These are phyloP conservation scores for Plasmodium yoelii DNA, from an alignment of 169 alveolate species.

Conservation along the genomic window DNA sequence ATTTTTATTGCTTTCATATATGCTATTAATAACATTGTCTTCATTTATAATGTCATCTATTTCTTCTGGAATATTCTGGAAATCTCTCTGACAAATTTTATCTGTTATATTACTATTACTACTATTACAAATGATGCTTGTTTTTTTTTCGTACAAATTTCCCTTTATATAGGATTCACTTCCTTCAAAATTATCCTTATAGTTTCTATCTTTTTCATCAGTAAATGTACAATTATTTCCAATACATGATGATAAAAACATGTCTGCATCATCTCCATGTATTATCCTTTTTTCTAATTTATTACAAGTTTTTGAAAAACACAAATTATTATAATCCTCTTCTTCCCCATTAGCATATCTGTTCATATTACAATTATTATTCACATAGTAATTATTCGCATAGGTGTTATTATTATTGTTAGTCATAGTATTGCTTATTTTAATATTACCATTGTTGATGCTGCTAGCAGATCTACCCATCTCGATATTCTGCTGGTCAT, in stretches of 20 bases:
- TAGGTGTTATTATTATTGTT: not conserved
- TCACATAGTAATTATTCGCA: not conserved
- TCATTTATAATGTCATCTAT: conserved; percentile 29
- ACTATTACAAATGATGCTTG: too few species aligned
- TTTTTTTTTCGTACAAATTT: conserved; percentile 1
- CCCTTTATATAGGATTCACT: not conserved
- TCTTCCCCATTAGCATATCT: conserved; percentile 12
- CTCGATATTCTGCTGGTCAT: not conserved
- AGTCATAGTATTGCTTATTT: not conserved
- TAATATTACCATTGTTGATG: not conserved
- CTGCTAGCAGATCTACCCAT: not conserved
- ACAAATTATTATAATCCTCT: conserved; percentile 16
- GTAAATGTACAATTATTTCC: not conserved
- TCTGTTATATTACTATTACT: too few species aligned
- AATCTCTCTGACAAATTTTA: not conserved
- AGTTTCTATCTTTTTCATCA: conserved; percentile 4
- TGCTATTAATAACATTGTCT: not conserved
- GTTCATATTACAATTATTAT: conserved; percentile 1
- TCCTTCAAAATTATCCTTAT: not conserved
- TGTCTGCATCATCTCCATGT: not conserved
- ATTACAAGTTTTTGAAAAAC: conserved; percentile 19
- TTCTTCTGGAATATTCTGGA: not conserved
- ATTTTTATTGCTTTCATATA: conserved; percentile 21
- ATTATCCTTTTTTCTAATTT: conserved; percentile 1
- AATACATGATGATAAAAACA: conserved; percentile 9